These are phyloP conservation scores for Trametes maxima DNA, from an alignment of 768 basidiomycete genomes.

Conservation along the genomic window DNA sequence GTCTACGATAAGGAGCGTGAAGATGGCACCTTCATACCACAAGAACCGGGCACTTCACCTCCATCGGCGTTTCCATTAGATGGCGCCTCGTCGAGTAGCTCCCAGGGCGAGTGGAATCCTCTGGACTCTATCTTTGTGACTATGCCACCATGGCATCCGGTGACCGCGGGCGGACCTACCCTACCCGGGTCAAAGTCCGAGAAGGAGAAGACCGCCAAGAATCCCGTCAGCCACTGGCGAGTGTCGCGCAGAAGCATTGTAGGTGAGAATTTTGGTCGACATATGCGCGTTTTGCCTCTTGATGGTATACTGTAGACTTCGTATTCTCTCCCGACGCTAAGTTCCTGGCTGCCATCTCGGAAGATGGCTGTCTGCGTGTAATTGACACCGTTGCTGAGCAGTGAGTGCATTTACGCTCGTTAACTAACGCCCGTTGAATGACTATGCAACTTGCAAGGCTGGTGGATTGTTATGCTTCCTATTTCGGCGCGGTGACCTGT, in stretches of 20 bases:
- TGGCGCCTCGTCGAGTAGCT: constrained; percentile 30
- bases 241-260: constrained; percentile 71
- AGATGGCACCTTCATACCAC: constrained; percentile 73
- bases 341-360: constrained; percentile 86
- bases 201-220: constrained; percentile 74
- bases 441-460: constrained; percentile 56
- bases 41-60: constrained; percentile 48
- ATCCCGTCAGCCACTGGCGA: constrained; percentile 91
- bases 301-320: constrained; percentile 57
- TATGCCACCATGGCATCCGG: constrained; percentile 85
- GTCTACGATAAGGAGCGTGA: constrained; percentile 92
- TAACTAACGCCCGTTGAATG: background rate
- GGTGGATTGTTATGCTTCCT: constrained; percentile 92
- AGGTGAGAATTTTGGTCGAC: constrained; percentile 47
- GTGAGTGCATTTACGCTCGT: constrained; percentile 46
- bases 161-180: constrained; percentile 45
- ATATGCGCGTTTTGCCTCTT: background rate
- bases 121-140: constrained; percentile 76
- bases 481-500: constrained; percentile 90
- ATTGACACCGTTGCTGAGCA: constrained; percentile 87
- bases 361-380: constrained; percentile 89
- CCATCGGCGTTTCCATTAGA: constrained; percentile 14
- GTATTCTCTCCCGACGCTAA: constrained; percentile 93
- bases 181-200: constrained; percentile 37
- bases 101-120: constrained; percentile 71